Conservation (phyloP, 2,329 filamentous ascomycete genomes). For the Botryotinia calthae region DNA sequence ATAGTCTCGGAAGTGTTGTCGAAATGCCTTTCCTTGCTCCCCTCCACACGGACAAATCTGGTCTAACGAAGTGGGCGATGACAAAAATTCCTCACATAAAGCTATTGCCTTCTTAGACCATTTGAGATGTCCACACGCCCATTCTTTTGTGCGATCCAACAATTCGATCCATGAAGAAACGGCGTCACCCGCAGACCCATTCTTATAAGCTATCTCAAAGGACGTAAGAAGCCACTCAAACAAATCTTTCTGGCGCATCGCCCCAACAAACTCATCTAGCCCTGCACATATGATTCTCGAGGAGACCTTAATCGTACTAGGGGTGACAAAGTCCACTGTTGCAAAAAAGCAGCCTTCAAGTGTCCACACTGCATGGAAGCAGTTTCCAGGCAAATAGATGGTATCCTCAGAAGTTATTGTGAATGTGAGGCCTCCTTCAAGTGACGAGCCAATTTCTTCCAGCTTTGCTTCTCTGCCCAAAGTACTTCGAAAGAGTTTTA, state of each 20-base stretch:
- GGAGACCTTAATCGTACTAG: not conserved
- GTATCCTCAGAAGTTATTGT: not conserved
- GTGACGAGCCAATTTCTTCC: not conserved
- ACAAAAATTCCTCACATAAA: not conserved
- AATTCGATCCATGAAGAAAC: not conserved
- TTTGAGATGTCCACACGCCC: not conserved
- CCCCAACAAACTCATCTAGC: not conserved
- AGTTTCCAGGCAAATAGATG: not conserved
- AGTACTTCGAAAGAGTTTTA: slow-evolving; percentile 1
- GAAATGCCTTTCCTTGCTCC: not conserved
- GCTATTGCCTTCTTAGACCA: not conserved
- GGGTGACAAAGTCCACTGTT: not conserved
- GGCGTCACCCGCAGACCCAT: not conserved
- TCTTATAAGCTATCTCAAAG: not conserved
- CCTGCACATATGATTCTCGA: not conserved
- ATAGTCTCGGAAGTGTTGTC: not conserved
- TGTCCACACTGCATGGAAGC: not conserved
- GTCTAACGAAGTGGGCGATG: not conserved
- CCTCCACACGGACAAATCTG: not conserved
- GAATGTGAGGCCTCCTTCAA: not conserved
- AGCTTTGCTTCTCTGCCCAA: not conserved
- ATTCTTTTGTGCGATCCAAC: not conserved
- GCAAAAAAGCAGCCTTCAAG: not conserved
- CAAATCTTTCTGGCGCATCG: not conserved
- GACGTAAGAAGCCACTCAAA: not conserved